Percentiles rank a stretch among this genome's conserved stretches.
These are phyloP conservation scores for Paspalum vaginatum DNA, from an alignment of 176 grass and related monocot genomes.

Conservation along the genomic window DNA sequence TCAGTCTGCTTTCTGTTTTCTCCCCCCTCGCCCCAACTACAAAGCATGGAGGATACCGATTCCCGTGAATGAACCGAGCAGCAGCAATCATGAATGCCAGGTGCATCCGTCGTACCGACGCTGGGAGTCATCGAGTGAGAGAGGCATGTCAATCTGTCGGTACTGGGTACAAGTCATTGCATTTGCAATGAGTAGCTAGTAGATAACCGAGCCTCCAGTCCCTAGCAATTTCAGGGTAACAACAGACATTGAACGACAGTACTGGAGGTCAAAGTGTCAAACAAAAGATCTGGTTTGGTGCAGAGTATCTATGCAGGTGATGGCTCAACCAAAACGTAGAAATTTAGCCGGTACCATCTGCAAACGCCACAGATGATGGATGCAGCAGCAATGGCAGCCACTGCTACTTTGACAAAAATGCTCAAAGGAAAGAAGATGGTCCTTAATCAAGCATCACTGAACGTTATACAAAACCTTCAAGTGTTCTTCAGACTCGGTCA, in stretches of 20 bases:
- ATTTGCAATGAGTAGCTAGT: background rate
- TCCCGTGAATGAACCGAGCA: conserved; percentile 38
- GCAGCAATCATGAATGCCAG: conserved; percentile 29
- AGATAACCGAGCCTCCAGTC: background rate
- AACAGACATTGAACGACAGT: background rate
- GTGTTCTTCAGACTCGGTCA: background rate
- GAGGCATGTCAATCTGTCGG: conserved; percentile 8
- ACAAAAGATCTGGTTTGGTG: conserved; percentile 15
- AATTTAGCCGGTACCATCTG: background rate
- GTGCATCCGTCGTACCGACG: conserved; percentile 7
- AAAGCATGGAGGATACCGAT: background rate
- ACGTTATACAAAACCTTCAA: background rate
- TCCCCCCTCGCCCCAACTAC: background rate
- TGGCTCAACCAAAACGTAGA: background rate
- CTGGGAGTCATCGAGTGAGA: background rate
- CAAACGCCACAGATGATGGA: background rate
- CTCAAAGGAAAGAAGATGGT: background rate
- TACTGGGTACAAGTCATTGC: conserved; percentile 34
- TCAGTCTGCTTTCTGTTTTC: conserved; percentile 2
- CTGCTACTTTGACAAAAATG: background rate
- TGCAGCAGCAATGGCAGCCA: background rate
- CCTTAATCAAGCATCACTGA: background rate
- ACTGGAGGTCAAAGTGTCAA: conserved; percentile 14
- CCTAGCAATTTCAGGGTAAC: background rate
- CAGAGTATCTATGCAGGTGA: background rate